These are phyloP conservation scores for Rhizopus sp. DNA, from an alignment of 371 early-diverging fungal genomes.

Conservation along the genomic window DNA sequence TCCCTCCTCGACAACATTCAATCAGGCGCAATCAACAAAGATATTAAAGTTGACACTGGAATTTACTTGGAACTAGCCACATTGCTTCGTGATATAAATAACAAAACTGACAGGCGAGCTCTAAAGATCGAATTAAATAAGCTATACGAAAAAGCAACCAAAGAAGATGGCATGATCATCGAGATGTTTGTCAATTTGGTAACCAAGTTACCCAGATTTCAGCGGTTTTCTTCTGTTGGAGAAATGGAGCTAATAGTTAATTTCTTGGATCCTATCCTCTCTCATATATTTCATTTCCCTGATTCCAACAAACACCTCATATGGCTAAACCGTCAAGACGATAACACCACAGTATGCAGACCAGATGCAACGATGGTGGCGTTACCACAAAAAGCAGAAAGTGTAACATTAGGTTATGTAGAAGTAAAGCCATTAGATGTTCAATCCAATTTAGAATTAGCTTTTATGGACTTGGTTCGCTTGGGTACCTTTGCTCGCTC, in stretches of 20 bases:
- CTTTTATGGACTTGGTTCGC: constrained; percentile 23
- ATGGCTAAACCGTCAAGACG: constrained; percentile 23
- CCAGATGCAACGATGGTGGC: constrained; percentile 18
- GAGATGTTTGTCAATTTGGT: constrained; percentile 16
- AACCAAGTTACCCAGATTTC: constrained; percentile 10
- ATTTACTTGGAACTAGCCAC: constrained; percentile 12
- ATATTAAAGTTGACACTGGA: constrained; percentile 7
- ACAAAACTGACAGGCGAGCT: constrained; percentile 11
- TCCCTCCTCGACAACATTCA: constrained; percentile 10
- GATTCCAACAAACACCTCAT: constrained; percentile 16
- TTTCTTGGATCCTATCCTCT: constrained; percentile 15
- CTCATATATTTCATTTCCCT: constrained; percentile 17
- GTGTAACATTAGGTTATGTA: constrained; percentile 17
- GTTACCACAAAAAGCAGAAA: constrained; percentile 15
- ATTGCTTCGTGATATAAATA: constrained; percentile 14
- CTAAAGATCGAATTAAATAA: constrained; percentile 11
- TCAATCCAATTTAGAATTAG: constrained; percentile 17
- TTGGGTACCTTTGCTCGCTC: constrained; percentile 18
- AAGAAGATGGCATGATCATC: constrained; percentile 14
- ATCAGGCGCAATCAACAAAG: constrained; percentile 11
- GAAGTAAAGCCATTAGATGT: constrained; percentile 17
- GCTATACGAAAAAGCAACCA: constrained; percentile 7
- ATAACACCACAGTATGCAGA: constrained; percentile 12
- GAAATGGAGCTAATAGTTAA: constrained; percentile 14
- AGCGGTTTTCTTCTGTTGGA: constrained; percentile 17